Conservation (phyloP, 2,329 filamentous ascomycete genomes). For the Aschersonia sp. region DNA sequence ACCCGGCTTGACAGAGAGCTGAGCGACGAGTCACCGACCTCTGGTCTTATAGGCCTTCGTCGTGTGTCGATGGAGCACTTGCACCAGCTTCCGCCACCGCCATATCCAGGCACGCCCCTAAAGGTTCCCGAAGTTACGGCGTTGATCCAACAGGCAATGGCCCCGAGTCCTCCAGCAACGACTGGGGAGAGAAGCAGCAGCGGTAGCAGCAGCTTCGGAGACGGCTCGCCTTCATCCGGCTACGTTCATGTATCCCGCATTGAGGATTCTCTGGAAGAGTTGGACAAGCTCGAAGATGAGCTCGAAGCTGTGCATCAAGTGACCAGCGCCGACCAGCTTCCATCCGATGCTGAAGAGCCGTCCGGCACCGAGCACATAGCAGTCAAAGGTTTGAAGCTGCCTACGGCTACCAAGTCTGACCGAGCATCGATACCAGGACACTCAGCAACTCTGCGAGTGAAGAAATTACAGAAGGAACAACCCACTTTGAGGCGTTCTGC, state of each 20-base stretch:
- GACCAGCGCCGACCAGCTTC: slow-evolving; percentile 17
- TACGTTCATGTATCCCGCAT: slow-evolving; percentile 32
- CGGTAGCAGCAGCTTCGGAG: slow-evolving; percentile 18
- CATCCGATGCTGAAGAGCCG: slow-evolving; percentile 8
- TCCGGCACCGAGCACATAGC: not conserved
- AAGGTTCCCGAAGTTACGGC: slow-evolving; percentile 16
- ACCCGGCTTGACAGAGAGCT: slow-evolving; percentile 21
- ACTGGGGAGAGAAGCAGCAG: slow-evolving; percentile 4
- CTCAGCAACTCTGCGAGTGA: slow-evolving; percentile 26
- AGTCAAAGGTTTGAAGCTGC: slow-evolving; percentile 1
- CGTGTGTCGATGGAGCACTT: slow-evolving; percentile 3
- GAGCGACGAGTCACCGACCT: not conserved
- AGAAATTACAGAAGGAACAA: slow-evolving; percentile 20
- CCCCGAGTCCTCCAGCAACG: slow-evolving; percentile 17
- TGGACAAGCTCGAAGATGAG: slow-evolving; percentile 47
- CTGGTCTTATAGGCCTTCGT: not conserved
- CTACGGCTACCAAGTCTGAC: slow-evolving; percentile 8
- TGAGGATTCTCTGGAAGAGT: slow-evolving; percentile 48
- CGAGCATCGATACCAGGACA: slow-evolving; percentile 16
- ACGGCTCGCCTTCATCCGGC: slow-evolving; percentile 14
- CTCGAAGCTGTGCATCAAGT: slow-evolving; percentile 37
- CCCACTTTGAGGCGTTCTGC: slow-evolving; percentile 26
- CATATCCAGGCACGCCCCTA: slow-evolving; percentile 10
- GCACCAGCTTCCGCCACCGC: slow-evolving; percentile 7
- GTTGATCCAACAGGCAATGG: slow-evolving; percentile 16